Conservation (phyloP, 345 rosid species). For the Balakata baccata region DNA sequence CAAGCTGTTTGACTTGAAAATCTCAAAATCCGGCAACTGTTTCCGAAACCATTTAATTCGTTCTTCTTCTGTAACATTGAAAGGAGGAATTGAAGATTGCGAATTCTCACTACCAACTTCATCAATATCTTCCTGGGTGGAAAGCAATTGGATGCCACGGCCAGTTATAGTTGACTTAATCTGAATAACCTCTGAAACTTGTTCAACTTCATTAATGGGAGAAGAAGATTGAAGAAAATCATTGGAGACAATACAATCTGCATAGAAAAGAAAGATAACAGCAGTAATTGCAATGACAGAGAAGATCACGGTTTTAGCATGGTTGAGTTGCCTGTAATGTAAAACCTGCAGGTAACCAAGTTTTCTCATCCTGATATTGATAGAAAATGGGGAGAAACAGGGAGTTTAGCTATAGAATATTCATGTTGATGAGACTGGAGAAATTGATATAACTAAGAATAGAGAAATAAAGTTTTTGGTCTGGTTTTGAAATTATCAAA, state of each 20-base stretch:
- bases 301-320: constrained; percentile 28
- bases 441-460: neutral
- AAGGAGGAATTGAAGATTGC: constrained; percentile 44
- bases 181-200: constrained; percentile 16
- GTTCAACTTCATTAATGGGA: constrained; percentile 1
- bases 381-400: neutral
- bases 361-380: constrained; percentile 18
- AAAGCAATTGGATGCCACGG: constrained; percentile 24
- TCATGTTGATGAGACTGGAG: neutral
- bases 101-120: constrained; percentile 15
- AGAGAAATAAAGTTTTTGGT: neutral
- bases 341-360: constrained; percentile 12
- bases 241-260: constrained; percentile 29
- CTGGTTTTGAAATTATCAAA: neutral
- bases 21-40: constrained; percentile 39
- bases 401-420: neutral
- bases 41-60: constrained; percentile 49
- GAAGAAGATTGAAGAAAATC: constrained; percentile 21
- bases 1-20: constrained; percentile 48
- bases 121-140: constrained; percentile 26
- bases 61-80: constrained; percentile 39
- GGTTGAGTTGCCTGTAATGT: constrained; percentile 17
- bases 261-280: constrained; percentile 37
- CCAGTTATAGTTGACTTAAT: constrained; percentile 16
- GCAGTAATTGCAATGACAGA: constrained; percentile 29